Base-by-base conservation (phyloP, 2,329 filamentous ascomycete species). In the Nemania sp. region DNA sequence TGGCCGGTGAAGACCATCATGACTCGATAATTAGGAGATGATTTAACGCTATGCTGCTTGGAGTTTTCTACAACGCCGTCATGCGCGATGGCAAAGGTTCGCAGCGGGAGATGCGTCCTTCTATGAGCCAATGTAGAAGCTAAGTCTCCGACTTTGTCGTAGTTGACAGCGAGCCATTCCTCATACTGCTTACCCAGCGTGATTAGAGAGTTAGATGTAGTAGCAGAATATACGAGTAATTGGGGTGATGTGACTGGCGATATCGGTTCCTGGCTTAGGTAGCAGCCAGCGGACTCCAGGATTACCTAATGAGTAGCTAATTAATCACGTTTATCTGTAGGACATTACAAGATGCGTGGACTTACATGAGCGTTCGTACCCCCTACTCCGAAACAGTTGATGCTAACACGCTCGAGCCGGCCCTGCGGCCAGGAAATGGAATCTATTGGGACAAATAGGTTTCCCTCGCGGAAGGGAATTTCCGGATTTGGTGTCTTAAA, bases 371-470 rank as follows among this genome's bases (percentile, higher is more conserved):
- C 69, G 45, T 75, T 75, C 26, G 71, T 70, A 18, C 74, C 79
- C 18, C 79, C 79, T 53, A 76, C 79, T 10, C 80, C 79, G 59
- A 80, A 81, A 1, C 72, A 76, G 66, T 79, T 79, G 15, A 80
- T 71, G 64, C 73, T 75, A 10, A 75, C 71, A 49, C 78, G 69
- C 38, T 73, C 67, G 15, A 52, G 53, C 13, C 72, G 73, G 32
- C 66, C 62, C 11, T 41, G 10, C 3, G 73, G 73, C 61, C 73
- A 75, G 7, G 72, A 62, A 3, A 53, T 35, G 32, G 32, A 15
- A 18, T 45, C 41, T 18, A 53, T 69, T 32, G 73, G 73, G n/a
- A 75, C 73, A 5, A 61, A 69, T 22, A 75, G 67, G 11, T 55
- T 68, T 41, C 67, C 69, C 35, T 69, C 64, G 11, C 57, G 45